Conservation (phyloP, 2,329 filamentous ascomycete species). For the Alternaria gaisen region DNA sequence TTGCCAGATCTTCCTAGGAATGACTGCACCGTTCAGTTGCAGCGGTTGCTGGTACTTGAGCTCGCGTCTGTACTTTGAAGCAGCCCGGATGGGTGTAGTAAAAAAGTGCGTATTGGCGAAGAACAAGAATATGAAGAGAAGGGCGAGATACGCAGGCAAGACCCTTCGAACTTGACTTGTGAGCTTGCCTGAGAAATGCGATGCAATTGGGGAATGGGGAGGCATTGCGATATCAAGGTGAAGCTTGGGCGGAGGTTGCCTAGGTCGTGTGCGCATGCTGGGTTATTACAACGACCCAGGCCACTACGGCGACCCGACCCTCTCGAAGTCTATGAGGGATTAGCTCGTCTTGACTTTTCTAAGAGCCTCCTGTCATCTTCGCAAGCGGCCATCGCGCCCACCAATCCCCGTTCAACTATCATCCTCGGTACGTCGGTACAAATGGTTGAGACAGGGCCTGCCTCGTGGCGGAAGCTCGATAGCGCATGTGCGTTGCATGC, state of each 20-base stretch:
- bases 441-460: slow-evolving; percentile 1
- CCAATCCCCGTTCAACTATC: slow-evolving; percentile 12
- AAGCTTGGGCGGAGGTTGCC: slow-evolving; percentile 46
- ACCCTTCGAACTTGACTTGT: slow-evolving; percentile 48
- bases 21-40: slow-evolving; percentile 32
- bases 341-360: slow-evolving; percentile 24
- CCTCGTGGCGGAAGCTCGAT: not conserved
- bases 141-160: slow-evolving; percentile 43
- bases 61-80: slow-evolving; percentile 45
- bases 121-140: slow-evolving; percentile 44
- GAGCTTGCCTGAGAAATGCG: slow-evolving; percentile 44
- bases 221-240: slow-evolving; percentile 44
- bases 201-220: slow-evolving; percentile 44
- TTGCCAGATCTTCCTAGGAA: slow-evolving; percentile 79
- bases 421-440: slow-evolving; percentile 22
- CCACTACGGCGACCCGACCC: slow-evolving; percentile 21
- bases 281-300: slow-evolving; percentile 38
- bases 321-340: slow-evolving; percentile 19
- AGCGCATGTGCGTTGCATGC: slow-evolving; percentile 18
- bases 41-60: slow-evolving; percentile 47
- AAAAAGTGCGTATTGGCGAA: slow-evolving; percentile 47
- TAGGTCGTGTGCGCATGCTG: slow-evolving; percentile 47
- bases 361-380: slow-evolving; percentile 15
- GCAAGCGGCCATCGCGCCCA: slow-evolving; percentile 4
- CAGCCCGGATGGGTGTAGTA: slow-evolving; percentile 45